Conservation (phyloP, 2,329 filamentous ascomycete species). For the Botrytis fabae region DNA sequence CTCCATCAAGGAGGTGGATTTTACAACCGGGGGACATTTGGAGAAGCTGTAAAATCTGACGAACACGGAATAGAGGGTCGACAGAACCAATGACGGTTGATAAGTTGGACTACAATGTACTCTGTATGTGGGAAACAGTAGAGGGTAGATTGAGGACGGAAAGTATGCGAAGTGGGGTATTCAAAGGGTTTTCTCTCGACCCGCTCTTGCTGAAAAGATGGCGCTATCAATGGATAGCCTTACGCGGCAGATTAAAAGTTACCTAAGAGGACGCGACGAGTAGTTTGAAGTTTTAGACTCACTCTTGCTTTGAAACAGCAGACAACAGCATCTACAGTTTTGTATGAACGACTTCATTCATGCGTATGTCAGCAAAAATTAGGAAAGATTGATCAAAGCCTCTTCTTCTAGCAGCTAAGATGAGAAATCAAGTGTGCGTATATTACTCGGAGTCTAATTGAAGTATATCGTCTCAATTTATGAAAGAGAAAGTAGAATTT, state of each 20-base stretch:
- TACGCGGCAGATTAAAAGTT: background rate
- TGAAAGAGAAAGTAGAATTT: background rate
- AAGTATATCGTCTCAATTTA: background rate
- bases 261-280: background rate
- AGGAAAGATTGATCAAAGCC: background rate
- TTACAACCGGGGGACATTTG: constrained; percentile 9
- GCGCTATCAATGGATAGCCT: background rate
- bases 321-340: background rate
- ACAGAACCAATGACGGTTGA: background rate
- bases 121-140: background rate
- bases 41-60: background rate
- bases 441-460: background rate
- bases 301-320: background rate
- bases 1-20: constrained; percentile 60
- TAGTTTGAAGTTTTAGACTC: background rate
- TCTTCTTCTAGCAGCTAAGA: background rate
- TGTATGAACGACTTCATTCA: background rate
- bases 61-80: background rate
- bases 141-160: background rate
- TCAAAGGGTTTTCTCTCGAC: constrained; percentile 9
- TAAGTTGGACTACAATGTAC: background rate
- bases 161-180: constrained; percentile 10
- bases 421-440: background rate
- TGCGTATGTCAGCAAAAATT: background rate
- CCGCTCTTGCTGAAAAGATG: constrained; percentile 15